Conservation (phyloP, 2,329 filamentous ascomycete species). For the Colletotrichum higginsianum region DNA sequence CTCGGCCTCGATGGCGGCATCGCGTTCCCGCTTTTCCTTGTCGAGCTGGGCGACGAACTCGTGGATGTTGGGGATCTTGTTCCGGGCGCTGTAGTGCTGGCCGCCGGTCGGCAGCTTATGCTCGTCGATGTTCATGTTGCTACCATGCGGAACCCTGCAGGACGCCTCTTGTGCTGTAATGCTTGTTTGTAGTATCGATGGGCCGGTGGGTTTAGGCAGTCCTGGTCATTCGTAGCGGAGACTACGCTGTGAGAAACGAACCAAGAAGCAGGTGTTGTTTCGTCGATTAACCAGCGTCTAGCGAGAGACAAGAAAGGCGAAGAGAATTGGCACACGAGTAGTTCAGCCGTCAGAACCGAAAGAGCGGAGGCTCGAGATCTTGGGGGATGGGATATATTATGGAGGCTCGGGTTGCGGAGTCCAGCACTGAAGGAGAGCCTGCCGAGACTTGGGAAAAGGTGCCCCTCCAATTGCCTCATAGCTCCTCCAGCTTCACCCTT, state of each 20-base stretch:
- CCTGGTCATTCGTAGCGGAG: slow-evolving; percentile 11
- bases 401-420: background rate
- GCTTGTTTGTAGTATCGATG: background rate
- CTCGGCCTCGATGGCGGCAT: slow-evolving; percentile 77
- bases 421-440: background rate
- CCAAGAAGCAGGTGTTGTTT: slow-evolving; percentile 1
- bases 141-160: slow-evolving; percentile 32
- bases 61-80: slow-evolving; percentile 89
- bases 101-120: slow-evolving; percentile 60
- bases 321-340: slow-evolving; percentile 28
- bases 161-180: background rate
- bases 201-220: background rate
- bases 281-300: slow-evolving; percentile 1
- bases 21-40: slow-evolving; percentile 81
- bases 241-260: background rate
- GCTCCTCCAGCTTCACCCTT: slow-evolving; percentile 29
- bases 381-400: slow-evolving; percentile 27
- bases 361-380: slow-evolving; percentile 16
- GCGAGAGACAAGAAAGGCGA: slow-evolving; percentile 15
- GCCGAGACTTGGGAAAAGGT: slow-evolving; percentile 13
- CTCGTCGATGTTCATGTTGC: slow-evolving; percentile 57
- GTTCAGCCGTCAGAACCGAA: slow-evolving; percentile 11
- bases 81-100: slow-evolving; percentile 85
- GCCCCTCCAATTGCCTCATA: slow-evolving; percentile 43
- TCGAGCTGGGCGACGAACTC: slow-evolving; percentile 87